Evolutionary conservation across 2,329 filamentous ascomycete species (phyloP).

Genomic region (Calonectria henricotiae): DNA sequence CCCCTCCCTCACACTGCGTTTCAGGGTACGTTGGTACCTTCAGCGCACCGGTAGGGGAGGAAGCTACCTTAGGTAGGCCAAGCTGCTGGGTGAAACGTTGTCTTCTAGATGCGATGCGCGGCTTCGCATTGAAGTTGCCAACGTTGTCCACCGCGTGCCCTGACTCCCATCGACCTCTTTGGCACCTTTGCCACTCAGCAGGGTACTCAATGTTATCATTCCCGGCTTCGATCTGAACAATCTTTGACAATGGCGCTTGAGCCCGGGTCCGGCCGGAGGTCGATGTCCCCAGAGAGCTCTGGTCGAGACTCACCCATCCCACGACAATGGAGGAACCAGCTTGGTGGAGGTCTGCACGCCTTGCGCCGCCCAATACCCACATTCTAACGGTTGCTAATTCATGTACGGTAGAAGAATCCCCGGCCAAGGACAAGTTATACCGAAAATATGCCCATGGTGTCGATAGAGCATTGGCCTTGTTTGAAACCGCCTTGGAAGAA

Average conservation of each 20-base stretch:
- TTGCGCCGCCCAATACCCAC: not conserved
- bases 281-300: constrained; percentile 85
- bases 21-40: constrained; percentile 37
- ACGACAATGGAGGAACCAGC: constrained; percentile 83
- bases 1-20: constrained; percentile 23
- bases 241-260: constrained; percentile 75
- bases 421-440: constrained; percentile 78
- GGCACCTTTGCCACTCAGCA: constrained; percentile 35
- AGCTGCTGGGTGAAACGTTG: constrained; percentile 49
- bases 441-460: constrained; percentile 92
- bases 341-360: constrained; percentile 78
- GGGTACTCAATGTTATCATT: constrained; percentile 48
- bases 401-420: constrained; percentile 67
- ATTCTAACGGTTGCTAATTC: constrained; percentile 34
- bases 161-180: constrained; percentile 42
- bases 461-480: constrained; percentile 89
- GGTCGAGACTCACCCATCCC: constrained; percentile 84
- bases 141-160: constrained; percentile 31
- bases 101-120: constrained; percentile 50
- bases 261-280: constrained; percentile 70
- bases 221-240: constrained; percentile 40
- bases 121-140: constrained; percentile 42
- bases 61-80: constrained; percentile 31
- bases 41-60: constrained; percentile 40
- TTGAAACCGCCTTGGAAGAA: constrained; percentile 95